phyloP scores from a whole-genome alignment of 352 stramenopile species.

The Pythium rishiriense region DNA sequence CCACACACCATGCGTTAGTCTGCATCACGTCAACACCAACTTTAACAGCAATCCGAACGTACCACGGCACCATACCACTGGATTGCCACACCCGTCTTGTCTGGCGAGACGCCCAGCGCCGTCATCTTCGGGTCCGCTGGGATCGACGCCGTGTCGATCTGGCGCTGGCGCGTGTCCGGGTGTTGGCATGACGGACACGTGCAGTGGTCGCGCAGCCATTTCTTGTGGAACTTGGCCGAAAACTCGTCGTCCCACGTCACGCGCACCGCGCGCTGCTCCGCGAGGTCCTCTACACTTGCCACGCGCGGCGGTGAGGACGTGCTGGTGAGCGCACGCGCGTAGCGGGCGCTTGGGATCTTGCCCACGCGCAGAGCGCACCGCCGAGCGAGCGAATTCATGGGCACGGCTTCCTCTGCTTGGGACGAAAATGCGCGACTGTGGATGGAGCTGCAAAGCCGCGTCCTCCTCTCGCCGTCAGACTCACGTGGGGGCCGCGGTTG shows the following conservation, averaged over 20 bases:
- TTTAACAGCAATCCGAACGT: slow-evolving; percentile 15
- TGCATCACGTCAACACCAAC: neutral
- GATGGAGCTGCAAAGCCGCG: slow-evolving; percentile 7
- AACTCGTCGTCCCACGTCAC: slow-evolving; percentile 80
- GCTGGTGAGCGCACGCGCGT: slow-evolving; percentile 8
- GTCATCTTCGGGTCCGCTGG: slow-evolving; percentile 45
- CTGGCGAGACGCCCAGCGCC: slow-evolving; percentile 35
- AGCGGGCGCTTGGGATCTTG: neutral
- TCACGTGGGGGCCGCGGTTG: slow-evolving; percentile 21
- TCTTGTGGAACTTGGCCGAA: slow-evolving; percentile 80
- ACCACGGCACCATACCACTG: slow-evolving; percentile 61
- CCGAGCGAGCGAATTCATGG: slow-evolving; percentile 1
- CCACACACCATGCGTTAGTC: neutral
- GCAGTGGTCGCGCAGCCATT: slow-evolving; percentile 87
- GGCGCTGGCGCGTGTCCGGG: slow-evolving; percentile 69
- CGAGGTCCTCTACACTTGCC: slow-evolving; percentile 48
- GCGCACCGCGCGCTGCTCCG: slow-evolving; percentile 46
- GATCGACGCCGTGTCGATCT: slow-evolving; percentile 82
- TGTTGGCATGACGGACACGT: slow-evolving; percentile 63
- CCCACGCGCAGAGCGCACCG: neutral
- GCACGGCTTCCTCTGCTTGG: neutral
- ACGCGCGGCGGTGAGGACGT: slow-evolving; percentile 3
- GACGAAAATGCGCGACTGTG: neutral
- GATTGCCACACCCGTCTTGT: slow-evolving; percentile 44
- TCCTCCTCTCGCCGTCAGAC: slow-evolving; percentile 9